Conservation (phyloP, 768 basidiomycete species). For the Tricholoma sp. region DNA sequence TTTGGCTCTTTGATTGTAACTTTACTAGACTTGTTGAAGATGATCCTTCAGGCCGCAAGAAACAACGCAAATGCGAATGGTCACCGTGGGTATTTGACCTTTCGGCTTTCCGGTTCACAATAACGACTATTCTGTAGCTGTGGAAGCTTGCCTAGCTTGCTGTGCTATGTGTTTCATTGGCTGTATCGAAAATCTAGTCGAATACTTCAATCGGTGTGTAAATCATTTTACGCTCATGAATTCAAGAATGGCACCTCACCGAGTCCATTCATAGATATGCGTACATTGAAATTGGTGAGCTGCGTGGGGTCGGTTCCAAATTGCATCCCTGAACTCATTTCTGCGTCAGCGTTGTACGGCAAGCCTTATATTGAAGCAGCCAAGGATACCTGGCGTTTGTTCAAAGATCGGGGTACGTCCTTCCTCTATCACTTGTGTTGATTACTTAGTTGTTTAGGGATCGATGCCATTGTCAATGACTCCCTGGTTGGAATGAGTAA, state of each 20-base stretch:
- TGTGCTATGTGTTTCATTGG: constrained; percentile 77
- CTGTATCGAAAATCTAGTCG: constrained; percentile 61
- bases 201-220: constrained; percentile 72
- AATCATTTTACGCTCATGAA: neutral
- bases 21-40: constrained; percentile 60
- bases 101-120: too few relatives aligned
- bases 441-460: constrained; percentile 29
- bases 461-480: constrained; percentile 81
- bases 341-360: constrained; percentile 64
- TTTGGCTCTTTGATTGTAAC: constrained; percentile 85
- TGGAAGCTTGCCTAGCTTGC: constrained; percentile 70
- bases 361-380: constrained; percentile 79
- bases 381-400: constrained; percentile 77
- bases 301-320: neutral
- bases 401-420: constrained; percentile 61
- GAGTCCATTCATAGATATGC: constrained; percentile 48
- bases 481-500: constrained; percentile 74
- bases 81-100: constrained; percentile 44
- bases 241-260: neutral
- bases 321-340: neutral
- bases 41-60: constrained; percentile 54
- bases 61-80: constrained; percentile 60
- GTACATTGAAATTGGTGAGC: constrained; percentile 74
- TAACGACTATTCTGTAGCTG: constrained; percentile 35
- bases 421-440: constrained; percentile 4